Conservation (phyloP, 768 basidiomycete species). For the Hirschioporus abietinus region DNA sequence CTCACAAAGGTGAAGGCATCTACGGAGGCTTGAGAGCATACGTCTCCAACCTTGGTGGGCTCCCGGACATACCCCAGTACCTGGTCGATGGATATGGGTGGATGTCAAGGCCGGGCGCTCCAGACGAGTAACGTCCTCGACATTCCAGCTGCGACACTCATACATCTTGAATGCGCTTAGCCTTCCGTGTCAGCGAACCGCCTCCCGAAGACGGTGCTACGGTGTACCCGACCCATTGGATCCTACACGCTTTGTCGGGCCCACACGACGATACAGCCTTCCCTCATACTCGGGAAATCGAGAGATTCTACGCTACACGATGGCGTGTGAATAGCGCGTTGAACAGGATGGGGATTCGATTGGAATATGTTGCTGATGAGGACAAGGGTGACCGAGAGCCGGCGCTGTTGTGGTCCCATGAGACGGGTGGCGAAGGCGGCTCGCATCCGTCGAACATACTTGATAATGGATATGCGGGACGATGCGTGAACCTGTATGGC, state of each 20-base stretch:
- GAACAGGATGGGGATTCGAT: slow-evolving; percentile 60
- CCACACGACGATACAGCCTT: slow-evolving; percentile 60
- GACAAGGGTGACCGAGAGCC: slow-evolving; percentile 17
- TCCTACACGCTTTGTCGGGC: slow-evolving; percentile 50
- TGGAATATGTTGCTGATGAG: slow-evolving; percentile 22
- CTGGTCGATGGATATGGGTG: slow-evolving; percentile 54
- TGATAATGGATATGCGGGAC: slow-evolving; percentile 53
- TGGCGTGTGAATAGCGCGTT: slow-evolving; percentile 54
- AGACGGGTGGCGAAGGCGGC: slow-evolving; percentile 59
- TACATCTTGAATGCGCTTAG: slow-evolving; percentile 11
- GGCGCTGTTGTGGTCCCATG: slow-evolving; percentile 50
- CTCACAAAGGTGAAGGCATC: no score
- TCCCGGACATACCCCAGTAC: no score
- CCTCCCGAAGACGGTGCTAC: slow-evolving; percentile 29
- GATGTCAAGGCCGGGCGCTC: slow-evolving; percentile 56
- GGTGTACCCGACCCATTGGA: slow-evolving; percentile 43
- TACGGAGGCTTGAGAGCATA: no score
- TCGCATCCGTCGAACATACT: slow-evolving; percentile 66
- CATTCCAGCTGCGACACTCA: slow-evolving; percentile 29
- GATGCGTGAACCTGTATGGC: slow-evolving; percentile 58
- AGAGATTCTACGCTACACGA: slow-evolving; percentile 42
- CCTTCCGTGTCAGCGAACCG: slow-evolving; percentile 1
- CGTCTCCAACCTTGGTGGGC: no score
- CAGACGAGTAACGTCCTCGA: slow-evolving; percentile 45
- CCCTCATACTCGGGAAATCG: slow-evolving; percentile 41